A percentile compares a stretch with the other conserved stretches of the same genome.
Evolutionary conservation across 441 rosid genomes (phyloP).

Genomic region (Dalechampia spathulata): DNA sequence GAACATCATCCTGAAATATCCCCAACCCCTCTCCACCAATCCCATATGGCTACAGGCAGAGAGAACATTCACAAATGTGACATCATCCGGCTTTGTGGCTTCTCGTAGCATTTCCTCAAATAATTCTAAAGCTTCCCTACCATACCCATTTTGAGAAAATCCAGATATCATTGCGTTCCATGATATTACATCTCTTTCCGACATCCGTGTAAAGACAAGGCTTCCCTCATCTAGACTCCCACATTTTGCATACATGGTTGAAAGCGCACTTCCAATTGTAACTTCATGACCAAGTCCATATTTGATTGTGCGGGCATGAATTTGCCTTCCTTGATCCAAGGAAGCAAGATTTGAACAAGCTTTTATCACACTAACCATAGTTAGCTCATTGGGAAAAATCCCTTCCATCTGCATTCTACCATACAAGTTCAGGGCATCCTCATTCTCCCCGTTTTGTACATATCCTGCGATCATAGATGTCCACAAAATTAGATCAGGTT

Average conservation of each 20-base stretch:
- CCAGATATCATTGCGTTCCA: slow-evolving; percentile 96
- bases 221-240: slow-evolving; percentile 61
- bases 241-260: slow-evolving; percentile 82
- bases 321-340: slow-evolving; percentile 76
- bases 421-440: slow-evolving; percentile 60
- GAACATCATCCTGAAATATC: slow-evolving; percentile 56
- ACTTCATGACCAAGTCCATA: slow-evolving; percentile 49
- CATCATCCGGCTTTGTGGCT: slow-evolving; percentile 55
- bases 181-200: slow-evolving; percentile 45
- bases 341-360: slow-evolving; percentile 76
- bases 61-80: slow-evolving; percentile 70
- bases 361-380: slow-evolving; percentile 71
- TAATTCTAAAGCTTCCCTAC: slow-evolving; percentile 57
- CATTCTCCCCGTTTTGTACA: slow-evolving; percentile 67
- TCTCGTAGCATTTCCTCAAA: slow-evolving; percentile 62
- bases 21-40: slow-evolving; percentile 56
- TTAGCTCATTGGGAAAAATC: slow-evolving; percentile 65
- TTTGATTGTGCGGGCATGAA: slow-evolving; percentile 60
- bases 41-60: slow-evolving; percentile 95
- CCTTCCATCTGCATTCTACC: slow-evolving; percentile 50
- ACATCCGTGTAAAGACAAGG: slow-evolving; percentile 62
- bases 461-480: slow-evolving; percentile 82
- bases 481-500: slow-evolving; percentile 73
- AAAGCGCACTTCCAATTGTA: slow-evolving; percentile 69
- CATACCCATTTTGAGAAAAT: slow-evolving; percentile 70